Base-by-base conservation (phyloP, 2,329 filamentous ascomycete genomes). In the Xylariales sp. region DNA sequence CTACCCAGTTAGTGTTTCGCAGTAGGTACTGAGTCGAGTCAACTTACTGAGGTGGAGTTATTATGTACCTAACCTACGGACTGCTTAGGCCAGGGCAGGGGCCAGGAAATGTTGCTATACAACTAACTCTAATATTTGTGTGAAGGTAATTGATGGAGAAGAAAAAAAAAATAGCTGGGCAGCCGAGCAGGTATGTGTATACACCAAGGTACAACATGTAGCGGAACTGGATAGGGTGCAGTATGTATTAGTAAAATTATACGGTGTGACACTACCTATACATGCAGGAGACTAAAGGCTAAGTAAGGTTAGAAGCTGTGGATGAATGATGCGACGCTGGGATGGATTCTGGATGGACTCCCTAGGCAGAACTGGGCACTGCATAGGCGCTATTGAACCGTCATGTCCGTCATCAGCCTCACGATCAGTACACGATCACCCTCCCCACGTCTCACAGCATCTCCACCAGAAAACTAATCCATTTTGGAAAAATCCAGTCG, bases 401-500 rank as follows among this genome's bases (percentile, higher is more conserved):
- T 50, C n/a, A 64, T 69, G 61, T 39, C 61, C 64, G 65, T 68
- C 68, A 69, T 69, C 68, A 69, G 68, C 68, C 68, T 69, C 68
- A 50, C 39, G 52, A 41, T 57, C 52, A 16, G 23, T 23, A 23
- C 23, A 23, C 23, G 23, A 23, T 23, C 23, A 23, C 23, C 46
- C 9, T 59, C 62, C 36, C 60, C 65, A 56, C 61, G 45, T 36
- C 54, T 54, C 45, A 48, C 34, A 67, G n/a, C 57, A 57, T 61
- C 45, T 53, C 64, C 60, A 57, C 46, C 49, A 7, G 30, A n/a
- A 49, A 54, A 50, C 59, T 60, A 65, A 55, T 58, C 64, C 59
- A 32, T 46, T 62, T 67, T 53, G 28, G 68, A 57, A 65, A 45
- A 45, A 58, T 62, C 56, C 59, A 30, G 54, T 59, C 62, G 62